Percentiles rank a stretch among this genome's conserved stretches.
phyloP scores from a whole-genome alignment of 352 stramenopile genomes.

The Blastocystis hominis region DNA sequence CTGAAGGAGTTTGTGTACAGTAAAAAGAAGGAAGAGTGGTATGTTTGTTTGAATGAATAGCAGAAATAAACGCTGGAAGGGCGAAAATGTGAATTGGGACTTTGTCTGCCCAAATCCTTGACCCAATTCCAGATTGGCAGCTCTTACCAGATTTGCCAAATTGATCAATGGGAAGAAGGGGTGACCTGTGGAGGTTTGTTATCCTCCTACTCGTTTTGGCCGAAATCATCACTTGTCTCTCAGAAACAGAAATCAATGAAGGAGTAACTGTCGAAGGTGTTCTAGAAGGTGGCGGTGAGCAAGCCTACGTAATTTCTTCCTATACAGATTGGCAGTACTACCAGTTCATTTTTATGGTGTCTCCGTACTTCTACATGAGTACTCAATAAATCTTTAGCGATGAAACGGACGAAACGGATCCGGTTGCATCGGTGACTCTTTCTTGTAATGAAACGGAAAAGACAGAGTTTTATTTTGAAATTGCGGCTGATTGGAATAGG shows the following conservation, averaged over 20 bases:
- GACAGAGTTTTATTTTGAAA: background rate
- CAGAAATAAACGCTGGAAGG: background rate
- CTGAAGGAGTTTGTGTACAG: background rate
- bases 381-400: background rate
- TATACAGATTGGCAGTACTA: slow-evolving; percentile 37
- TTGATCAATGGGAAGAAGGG: background rate
- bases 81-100: background rate
- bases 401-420: background rate
- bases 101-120: background rate
- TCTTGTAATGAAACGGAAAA: background rate
- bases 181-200: background rate
- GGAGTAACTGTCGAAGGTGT: background rate
- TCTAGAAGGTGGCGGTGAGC: background rate
- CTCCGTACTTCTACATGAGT: background rate
- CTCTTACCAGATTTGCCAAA: too few relatives aligned
- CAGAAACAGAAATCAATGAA: background rate
- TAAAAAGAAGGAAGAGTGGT: background rate
- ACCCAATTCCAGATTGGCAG: too few relatives aligned
- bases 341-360: background rate
- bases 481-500: background rate
- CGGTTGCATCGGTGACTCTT: slow-evolving; percentile 5
- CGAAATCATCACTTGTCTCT: background rate
- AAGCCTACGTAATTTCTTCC: background rate
- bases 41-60: background rate
- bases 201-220: background rate